These are phyloP conservation scores for Acacia crassicarpa DNA, from an alignment of 306 rosid genomes.

Conservation along the genomic window DNA sequence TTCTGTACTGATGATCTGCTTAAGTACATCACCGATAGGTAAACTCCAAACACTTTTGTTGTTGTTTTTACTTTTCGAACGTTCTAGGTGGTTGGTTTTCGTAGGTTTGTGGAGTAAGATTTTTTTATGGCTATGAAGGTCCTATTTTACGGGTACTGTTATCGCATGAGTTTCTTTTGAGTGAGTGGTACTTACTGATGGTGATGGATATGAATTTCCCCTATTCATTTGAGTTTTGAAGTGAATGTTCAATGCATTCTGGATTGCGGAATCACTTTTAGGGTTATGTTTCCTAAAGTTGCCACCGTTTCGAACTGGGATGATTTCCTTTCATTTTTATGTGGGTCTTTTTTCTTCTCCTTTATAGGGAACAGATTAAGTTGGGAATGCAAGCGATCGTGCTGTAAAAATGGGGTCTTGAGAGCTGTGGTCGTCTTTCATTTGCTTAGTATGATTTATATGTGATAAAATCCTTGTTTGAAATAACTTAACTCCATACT, in stretches of 20 bases:
- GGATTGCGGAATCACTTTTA: background rate
- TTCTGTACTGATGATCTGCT: conserved; percentile 53
- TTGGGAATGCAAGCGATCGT: background rate
- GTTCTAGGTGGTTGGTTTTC: background rate
- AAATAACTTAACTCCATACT: background rate
- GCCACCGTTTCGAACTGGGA: background rate
- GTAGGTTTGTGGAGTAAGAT: background rate
- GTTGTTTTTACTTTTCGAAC: background rate
- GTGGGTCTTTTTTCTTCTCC: background rate
- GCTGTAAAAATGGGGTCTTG: background rate
- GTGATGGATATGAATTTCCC: conserved; percentile 16
- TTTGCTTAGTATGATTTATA: background rate
- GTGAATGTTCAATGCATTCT: background rate
- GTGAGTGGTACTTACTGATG: conserved; percentile 28
- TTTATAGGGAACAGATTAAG: background rate
- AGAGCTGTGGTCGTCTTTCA: background rate
- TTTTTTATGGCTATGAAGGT: background rate
- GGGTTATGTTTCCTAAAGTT: background rate
- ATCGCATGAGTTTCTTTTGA: background rate
- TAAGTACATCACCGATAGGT: conserved; percentile 50
- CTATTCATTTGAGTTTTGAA: background rate
- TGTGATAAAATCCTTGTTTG: background rate
- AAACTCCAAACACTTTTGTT: background rate
- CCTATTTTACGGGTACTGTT: background rate
- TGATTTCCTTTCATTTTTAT: background rate